Evolutionary conservation across 2,329 filamentous ascomycete species (phyloP).

Genomic region (Aspergillus brasiliensis): DNA sequence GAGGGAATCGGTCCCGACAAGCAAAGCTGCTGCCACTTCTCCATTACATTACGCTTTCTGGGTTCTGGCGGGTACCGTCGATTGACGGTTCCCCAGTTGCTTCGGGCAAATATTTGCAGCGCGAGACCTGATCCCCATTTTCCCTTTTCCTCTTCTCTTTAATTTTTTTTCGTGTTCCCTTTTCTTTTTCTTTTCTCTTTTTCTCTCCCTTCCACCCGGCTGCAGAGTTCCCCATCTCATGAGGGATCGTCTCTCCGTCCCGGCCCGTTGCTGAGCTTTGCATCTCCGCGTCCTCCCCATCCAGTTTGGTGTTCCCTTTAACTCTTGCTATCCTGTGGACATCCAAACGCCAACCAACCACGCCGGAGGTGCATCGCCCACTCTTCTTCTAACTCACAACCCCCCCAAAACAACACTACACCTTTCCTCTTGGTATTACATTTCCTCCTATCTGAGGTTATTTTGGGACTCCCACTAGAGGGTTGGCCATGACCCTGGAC

Average conservation of each 20-base stretch:
- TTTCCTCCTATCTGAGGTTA: conserved; percentile 14
- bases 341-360: conserved; percentile 10
- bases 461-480: conserved; percentile 24
- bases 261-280: conserved; percentile 30
- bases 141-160: conserved; percentile 19
- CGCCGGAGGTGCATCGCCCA: conserved; percentile 23
- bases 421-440: background rate
- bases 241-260: conserved; percentile 28
- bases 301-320: conserved; percentile 22
- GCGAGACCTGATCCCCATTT: conserved; percentile 9
- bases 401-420: background rate
- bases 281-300: conserved; percentile 21
- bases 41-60: background rate
- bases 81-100: background rate
- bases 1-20: conserved; percentile 5
- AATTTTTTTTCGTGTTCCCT: conserved; percentile 16
- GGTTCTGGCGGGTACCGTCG: conserved; percentile 1
- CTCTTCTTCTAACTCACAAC: background rate
- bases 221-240: conserved; percentile 21
- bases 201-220: conserved; percentile 15
- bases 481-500: conserved; percentile 35
- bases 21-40: conserved; percentile 15
- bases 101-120: conserved; percentile 6
- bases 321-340: conserved; percentile 11
- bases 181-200: conserved; percentile 8